phyloP scores from a whole-genome alignment of 169 alveolate species.

The Neospora caninum region DNA sequence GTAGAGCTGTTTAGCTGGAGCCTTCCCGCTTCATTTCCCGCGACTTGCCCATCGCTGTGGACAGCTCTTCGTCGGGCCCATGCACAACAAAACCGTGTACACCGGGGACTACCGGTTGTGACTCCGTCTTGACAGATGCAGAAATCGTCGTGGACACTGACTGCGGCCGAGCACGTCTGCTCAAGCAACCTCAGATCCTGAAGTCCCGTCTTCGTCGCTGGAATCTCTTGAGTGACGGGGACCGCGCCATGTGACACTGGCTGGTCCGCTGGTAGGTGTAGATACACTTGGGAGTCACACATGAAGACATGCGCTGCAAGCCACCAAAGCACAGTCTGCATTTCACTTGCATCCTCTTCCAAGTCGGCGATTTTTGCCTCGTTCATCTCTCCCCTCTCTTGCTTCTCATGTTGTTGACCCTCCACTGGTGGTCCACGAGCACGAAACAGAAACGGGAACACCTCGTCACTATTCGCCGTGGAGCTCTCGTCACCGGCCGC shows the following conservation, averaged over 20 bases:
- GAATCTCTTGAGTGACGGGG: too few relatives aligned
- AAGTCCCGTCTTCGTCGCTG: too few relatives aligned
- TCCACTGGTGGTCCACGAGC: background rate
- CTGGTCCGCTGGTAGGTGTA: background rate
- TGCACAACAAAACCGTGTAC: too few relatives aligned
- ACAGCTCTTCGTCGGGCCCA: too few relatives aligned
- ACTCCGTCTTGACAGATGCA: too few relatives aligned
- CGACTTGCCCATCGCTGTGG: too few relatives aligned
- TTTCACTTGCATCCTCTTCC: background rate
- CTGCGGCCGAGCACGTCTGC: too few relatives aligned
- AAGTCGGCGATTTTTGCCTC: background rate
- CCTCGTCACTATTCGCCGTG: background rate
- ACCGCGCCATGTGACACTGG: background rate
- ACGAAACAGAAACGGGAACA: background rate
- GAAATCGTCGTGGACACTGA: too few relatives aligned
- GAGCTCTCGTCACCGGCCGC: background rate
- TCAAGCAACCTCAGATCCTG: too few relatives aligned
- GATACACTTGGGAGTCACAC: background rate
- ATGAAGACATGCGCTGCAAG: background rate
- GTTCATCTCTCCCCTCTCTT: background rate
- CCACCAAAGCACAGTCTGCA: background rate
- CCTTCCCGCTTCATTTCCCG: too few relatives aligned
- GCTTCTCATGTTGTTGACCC: background rate
- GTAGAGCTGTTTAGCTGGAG: too few relatives aligned
- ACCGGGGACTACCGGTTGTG: too few relatives aligned